phyloP scores from a whole-genome alignment of 306 rosid genomes.

The Oemleria cerasiformis region DNA sequence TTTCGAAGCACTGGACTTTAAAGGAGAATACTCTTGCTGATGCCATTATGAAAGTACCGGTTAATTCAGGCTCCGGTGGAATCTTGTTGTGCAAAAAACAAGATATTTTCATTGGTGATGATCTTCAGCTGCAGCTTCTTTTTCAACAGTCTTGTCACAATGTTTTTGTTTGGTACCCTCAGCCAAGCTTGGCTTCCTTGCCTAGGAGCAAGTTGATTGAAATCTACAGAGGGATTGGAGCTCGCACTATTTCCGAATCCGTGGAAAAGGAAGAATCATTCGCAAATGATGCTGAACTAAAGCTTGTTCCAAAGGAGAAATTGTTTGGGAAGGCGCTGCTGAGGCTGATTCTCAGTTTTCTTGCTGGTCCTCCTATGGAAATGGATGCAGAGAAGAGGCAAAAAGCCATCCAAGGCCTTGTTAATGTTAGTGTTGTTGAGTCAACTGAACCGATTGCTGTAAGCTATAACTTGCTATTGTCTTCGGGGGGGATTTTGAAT shows the following conservation, averaged over 20 bases:
- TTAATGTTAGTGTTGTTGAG: conserved; percentile 38
- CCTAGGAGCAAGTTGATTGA: conserved; percentile 39
- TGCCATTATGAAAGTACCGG: conserved; percentile 53
- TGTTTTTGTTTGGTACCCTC: conserved; percentile 77
- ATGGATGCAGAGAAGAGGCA: conserved; percentile 55
- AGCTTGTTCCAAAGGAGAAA: conserved; percentile 21
- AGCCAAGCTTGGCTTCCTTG: conserved; percentile 29
- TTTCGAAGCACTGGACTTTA: conserved; percentile 33
- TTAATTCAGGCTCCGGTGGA: conserved; percentile 26
- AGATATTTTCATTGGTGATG: conserved; percentile 62
- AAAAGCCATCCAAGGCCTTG: conserved; percentile 47
- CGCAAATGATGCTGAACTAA: conserved; percentile 12
- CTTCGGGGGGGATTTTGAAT: conserved; percentile 31
- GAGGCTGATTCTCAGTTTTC: conserved; percentile 62
- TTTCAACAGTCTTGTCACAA: conserved; percentile 35
- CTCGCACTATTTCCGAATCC: conserved; percentile 51
- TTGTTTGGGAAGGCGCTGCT: conserved; percentile 43
- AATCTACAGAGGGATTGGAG: conserved; percentile 54
- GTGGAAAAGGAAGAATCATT: conserved; percentile 37
- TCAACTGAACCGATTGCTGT: conserved; percentile 37
- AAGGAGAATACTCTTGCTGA: conserved; percentile 34
- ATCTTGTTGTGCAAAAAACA: conserved; percentile 40
- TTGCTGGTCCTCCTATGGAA: conserved; percentile 46
- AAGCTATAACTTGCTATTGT: conserved; percentile 39
- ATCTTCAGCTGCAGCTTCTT: conserved; percentile 57